Evolutionary conservation across 2,329 filamentous ascomycete genomes (phyloP), one percentile per base, ranked within the genome.

Genomic region (Diaporthe helianthi): DNA sequence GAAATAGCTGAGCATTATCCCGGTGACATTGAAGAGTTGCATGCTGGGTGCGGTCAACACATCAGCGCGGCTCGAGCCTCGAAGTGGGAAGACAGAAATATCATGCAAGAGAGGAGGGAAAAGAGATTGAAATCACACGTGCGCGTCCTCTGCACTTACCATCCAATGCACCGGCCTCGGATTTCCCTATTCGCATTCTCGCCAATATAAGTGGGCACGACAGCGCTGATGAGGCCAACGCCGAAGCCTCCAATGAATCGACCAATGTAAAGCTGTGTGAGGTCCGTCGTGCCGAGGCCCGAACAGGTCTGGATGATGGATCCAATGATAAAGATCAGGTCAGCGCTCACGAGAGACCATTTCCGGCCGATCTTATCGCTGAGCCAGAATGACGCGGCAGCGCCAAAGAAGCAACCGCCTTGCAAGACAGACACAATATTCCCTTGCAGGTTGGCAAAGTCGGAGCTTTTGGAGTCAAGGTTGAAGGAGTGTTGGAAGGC

Each of bases 321-420:
- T 8, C 65, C 65, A 15, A 52, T 41, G 5, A 70, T 46, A 13
- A 71, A 70, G 33, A 70, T 51, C 19, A 71, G 10, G 47, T 70
- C 68, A 38, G 65, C 65, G 24, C 29, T 51, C 22, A 72, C 24
- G 26, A 71, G 69, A 17, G 68, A 24, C 65, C 58, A 71, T 47
- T 70, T 71, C 24, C 68, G 58, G 22, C 68, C 68, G n/a, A 86
- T 80, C 12, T 86, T 89, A 80, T 89, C 82, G 82, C 90, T 81
- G 60, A 80, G 81, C 0, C 83, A 79, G 61, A 85, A 83, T 4
- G 66, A 71, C 22, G 67, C 51, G 12, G 65, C 68, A 19, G 66
- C 71, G 13, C 66, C 70, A 75, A 72, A 70, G 49, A 72, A 68
- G 38, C 68, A 70, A 31, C 71, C 71, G 10, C 68, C 68, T 41